These are phyloP conservation scores for Lizonia empirigonia DNA, from an alignment of 2,329 filamentous ascomycete species.

Conservation along the genomic window DNA sequence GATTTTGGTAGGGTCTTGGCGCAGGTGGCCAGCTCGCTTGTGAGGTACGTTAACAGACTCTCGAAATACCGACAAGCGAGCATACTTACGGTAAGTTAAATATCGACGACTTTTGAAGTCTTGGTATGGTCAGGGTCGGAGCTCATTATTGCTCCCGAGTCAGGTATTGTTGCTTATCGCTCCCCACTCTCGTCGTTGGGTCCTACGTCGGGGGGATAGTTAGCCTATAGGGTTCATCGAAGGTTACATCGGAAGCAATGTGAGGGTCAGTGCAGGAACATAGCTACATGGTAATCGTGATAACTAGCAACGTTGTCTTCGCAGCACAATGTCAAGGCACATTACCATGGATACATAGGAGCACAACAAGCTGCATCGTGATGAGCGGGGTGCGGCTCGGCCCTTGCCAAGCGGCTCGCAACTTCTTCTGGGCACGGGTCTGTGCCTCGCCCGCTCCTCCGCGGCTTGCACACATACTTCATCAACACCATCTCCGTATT, in stretches of 20 bases:
- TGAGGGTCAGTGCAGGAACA: not conserved
- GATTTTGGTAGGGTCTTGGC: too few relatives aligned
- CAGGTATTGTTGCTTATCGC: slow-evolving; percentile 14
- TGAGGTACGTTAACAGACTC: not conserved
- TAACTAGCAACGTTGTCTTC: not conserved
- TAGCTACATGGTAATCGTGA: not conserved
- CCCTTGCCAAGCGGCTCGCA: not conserved
- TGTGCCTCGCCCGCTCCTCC: too few relatives aligned
- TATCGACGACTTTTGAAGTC: slow-evolving; percentile 1
- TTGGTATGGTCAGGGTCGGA: slow-evolving; percentile 4
- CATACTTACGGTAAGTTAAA: slow-evolving; percentile 1
- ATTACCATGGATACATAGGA: too few relatives aligned
- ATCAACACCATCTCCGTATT: not conserved
- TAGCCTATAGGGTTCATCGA: slow-evolving; percentile 9
- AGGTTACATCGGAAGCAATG: slow-evolving; percentile 16
- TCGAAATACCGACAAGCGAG: not conserved
- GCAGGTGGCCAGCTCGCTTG: too few relatives aligned
- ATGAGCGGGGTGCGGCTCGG: too few relatives aligned
- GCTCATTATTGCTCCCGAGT: not conserved
- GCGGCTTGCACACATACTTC: not conserved
- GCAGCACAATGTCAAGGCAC: not conserved
- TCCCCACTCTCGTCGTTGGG: slow-evolving; percentile 15
- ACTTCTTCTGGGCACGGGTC: too few relatives aligned
- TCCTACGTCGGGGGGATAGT: too few relatives aligned
- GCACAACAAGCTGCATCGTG: too few relatives aligned